These are phyloP conservation scores for Delonix regia DNA, from an alignment of 306 rosid genomes.

Conservation along the genomic window DNA sequence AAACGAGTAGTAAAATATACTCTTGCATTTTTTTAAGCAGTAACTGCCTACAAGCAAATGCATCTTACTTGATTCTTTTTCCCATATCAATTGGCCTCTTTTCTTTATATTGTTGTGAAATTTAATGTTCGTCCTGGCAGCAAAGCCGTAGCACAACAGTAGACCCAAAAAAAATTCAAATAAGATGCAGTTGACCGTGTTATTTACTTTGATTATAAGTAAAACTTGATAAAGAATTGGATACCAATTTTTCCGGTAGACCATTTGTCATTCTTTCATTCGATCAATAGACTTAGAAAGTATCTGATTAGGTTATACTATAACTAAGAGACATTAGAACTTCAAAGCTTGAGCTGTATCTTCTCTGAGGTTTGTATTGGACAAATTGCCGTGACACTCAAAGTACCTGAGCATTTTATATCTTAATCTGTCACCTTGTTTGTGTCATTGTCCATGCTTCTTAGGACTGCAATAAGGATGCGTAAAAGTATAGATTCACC, in stretches of 20 bases:
- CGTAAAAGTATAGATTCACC: background rate
- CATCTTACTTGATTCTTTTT: background rate
- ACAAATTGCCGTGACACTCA: background rate
- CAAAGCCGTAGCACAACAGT: too few species aligned
- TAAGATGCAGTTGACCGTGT: background rate
- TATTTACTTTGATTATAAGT: background rate
- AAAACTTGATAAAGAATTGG: background rate
- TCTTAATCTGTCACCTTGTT: too few species aligned
- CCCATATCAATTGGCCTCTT: background rate
- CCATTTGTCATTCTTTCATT: background rate
- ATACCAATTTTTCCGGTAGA: background rate
- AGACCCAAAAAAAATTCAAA: background rate
- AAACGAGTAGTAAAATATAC: background rate
- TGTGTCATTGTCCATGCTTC: too few species aligned
- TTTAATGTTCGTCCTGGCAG: background rate
- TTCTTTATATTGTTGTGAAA: background rate
- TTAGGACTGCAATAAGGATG: too few species aligned
- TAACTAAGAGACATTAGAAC: too few species aligned
- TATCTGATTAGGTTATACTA: too few species aligned
- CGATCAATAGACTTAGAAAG: too few species aligned
- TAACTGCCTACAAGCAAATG: background rate
- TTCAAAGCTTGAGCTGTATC: too few species aligned
- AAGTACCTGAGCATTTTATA: too few species aligned
- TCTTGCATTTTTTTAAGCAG: background rate
- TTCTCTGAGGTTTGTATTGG: background rate